Evolutionary conservation across 2,329 filamentous ascomycete species (phyloP).

Genomic region (Verticillium nonalfalfae): DNA sequence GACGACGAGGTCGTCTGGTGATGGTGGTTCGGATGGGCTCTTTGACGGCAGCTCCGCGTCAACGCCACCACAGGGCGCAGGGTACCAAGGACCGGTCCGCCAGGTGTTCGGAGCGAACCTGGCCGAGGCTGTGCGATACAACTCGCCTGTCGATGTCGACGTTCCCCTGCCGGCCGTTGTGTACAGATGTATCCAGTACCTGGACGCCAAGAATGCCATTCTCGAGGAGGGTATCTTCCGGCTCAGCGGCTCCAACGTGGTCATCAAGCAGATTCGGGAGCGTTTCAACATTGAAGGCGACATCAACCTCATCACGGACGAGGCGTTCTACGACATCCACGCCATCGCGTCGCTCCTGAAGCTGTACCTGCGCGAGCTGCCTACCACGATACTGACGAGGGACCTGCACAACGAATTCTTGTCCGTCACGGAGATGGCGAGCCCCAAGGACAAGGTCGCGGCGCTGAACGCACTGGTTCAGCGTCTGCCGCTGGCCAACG

Average conservation of each 20-base stretch:
- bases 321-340: constrained; percentile 89
- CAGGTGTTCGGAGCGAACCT: constrained; percentile 82
- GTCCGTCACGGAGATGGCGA: constrained; percentile 70
- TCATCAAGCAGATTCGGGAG: constrained; percentile 86
- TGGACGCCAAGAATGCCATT: constrained; percentile 74
- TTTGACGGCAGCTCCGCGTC: constrained; percentile 40
- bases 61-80: constrained; percentile 30
- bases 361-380: constrained; percentile 86
- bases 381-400: constrained; percentile 82
- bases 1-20: constrained; percentile 45
- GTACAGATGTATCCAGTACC: constrained; percentile 90
- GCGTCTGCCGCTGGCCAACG: constrained; percentile 72
- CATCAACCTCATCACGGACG: constrained; percentile 75
- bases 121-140: constrained; percentile 78
- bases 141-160: constrained; percentile 64
- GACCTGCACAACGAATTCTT: constrained; percentile 89
- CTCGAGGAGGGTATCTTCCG: constrained; percentile 94
- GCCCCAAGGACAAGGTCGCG: constrained; percentile 68
- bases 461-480: constrained; percentile 74
- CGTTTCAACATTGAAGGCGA: constrained; percentile 93
- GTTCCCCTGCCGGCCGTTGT: constrained; percentile 85
- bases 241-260: constrained; percentile 90
- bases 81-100: constrained; percentile 48
- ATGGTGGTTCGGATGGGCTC: constrained; percentile 46
- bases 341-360: constrained; percentile 92